Conservation (phyloP, 2,329 filamentous ascomycete genomes). For the Colletotrichum sp. region DNA sequence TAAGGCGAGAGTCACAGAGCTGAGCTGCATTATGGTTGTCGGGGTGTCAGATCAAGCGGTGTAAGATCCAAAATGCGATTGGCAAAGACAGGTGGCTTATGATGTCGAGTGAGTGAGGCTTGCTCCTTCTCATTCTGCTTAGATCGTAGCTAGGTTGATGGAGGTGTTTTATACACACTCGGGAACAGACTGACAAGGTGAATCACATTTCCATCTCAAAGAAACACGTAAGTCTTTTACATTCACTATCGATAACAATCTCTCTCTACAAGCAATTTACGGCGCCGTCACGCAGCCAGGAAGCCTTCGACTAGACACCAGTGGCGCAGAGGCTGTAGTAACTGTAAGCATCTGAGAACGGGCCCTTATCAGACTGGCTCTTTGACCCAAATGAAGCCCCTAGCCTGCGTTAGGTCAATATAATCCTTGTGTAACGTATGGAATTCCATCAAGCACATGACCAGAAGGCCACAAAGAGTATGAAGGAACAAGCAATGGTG, state of each 20-base stretch:
- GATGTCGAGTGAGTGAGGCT: background rate
- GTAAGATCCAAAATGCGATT: background rate
- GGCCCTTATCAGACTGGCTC: background rate
- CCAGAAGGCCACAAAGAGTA: background rate
- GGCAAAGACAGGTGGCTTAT: background rate
- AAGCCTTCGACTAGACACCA: background rate
- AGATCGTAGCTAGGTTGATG: background rate
- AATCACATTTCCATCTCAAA: background rate
- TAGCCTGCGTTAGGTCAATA: background rate
- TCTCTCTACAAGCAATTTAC: background rate
- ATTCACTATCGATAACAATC: background rate
- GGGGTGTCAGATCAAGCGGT: background rate
- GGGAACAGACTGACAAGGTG: background rate
- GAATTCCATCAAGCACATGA: background rate
- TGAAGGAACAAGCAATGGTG: background rate
- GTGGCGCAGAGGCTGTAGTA: background rate
- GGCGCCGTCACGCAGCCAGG: background rate
- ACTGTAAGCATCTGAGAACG: background rate
- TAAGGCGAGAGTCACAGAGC: background rate
- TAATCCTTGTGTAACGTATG: background rate
- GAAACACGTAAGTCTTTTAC: accelerated
- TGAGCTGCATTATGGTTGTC: background rate
- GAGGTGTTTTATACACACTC: background rate
- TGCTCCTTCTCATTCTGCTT: background rate
- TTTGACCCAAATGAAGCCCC: background rate